Conservation (phyloP, 176 grass and related monocot genomes). For the Ampelocalamus luodianensis region DNA sequence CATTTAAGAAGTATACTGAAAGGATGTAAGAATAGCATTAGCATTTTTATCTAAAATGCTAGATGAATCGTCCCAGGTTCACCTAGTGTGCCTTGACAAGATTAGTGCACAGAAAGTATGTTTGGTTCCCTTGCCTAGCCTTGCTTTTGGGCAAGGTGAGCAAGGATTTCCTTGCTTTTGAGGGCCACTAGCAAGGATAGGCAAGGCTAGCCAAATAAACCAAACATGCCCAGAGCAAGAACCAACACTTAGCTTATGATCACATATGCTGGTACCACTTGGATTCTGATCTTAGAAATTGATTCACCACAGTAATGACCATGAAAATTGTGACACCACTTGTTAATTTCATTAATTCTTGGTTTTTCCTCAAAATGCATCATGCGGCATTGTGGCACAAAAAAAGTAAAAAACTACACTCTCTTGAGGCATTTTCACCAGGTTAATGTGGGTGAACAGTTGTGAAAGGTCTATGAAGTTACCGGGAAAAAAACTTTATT, state of each 20-base stretch:
- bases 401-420: neutral
- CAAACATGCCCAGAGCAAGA: neutral
- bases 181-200: too few species aligned
- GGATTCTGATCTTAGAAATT: constrained; percentile 1
- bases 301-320: neutral
- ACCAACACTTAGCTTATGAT: neutral
- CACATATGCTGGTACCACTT: constrained; percentile 4
- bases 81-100: constrained; percentile 5
- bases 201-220: too few species aligned
- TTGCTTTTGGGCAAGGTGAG: too few species aligned
- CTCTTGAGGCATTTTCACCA: neutral
- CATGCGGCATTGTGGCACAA: neutral
- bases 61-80: constrained; percentile 3
- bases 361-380: constrained; percentile 17
- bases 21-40: constrained; percentile 11
- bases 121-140: too few species aligned
- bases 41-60: neutral
- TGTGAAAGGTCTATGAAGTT: neutral
- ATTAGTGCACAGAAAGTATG: constrained; percentile 1
- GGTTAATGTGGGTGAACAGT: neutral
- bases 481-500: neutral
- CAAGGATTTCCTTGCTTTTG: too few species aligned
- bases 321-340: neutral
- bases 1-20: neutral
- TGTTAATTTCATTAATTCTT: constrained; percentile 30